These are phyloP conservation scores for Pleurotus ostreatus DNA, from an alignment of 768 basidiomycete genomes.

Conservation along the genomic window DNA sequence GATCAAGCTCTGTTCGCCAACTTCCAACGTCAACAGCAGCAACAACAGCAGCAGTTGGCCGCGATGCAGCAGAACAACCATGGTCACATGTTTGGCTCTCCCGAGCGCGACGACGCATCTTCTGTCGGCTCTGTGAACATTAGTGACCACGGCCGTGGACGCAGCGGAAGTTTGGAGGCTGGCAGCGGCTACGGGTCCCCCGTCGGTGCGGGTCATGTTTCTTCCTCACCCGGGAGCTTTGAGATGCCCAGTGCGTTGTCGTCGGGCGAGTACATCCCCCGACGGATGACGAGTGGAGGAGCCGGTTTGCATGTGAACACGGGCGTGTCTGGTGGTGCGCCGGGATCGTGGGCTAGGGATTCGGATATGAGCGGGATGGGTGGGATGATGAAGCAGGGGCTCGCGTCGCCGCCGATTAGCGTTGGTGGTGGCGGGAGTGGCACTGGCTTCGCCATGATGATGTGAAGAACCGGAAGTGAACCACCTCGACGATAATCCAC, in stretches of 20 bases:
- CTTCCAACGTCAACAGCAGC: conserved; percentile 11
- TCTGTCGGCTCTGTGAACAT: conserved; percentile 12
- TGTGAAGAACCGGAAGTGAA: conserved; percentile 4
- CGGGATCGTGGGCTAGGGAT: conserved; percentile 5
- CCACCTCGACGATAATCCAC: neutral
- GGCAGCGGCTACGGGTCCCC: conserved; percentile 12
- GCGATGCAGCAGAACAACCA: neutral
- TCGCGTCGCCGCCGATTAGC: conserved; percentile 8
- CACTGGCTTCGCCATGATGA: conserved; percentile 16
- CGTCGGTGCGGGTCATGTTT: conserved; percentile 3
- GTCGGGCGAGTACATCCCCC: conserved; percentile 6
- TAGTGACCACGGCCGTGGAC: conserved; percentile 7
- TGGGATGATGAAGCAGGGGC: conserved; percentile 14
- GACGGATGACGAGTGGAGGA: conserved; percentile 5
- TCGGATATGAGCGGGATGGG: conserved; percentile 10
- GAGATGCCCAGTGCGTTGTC: conserved; percentile 10
- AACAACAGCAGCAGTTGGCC: conserved; percentile 6
- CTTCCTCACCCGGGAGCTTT: conserved; percentile 7
- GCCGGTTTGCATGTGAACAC: conserved; percentile 8
- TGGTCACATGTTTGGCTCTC: conserved; percentile 10
- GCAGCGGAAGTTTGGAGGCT: conserved; percentile 7
- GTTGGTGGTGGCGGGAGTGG: conserved; percentile 11
- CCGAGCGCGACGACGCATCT: conserved; percentile 12
- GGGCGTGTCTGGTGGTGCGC: neutral
- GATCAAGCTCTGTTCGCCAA: conserved; percentile 8